phyloP scores from a whole-genome alignment of 768 basidiomycete genomes.

The Rhodosporidiobolus odoratus region DNA sequence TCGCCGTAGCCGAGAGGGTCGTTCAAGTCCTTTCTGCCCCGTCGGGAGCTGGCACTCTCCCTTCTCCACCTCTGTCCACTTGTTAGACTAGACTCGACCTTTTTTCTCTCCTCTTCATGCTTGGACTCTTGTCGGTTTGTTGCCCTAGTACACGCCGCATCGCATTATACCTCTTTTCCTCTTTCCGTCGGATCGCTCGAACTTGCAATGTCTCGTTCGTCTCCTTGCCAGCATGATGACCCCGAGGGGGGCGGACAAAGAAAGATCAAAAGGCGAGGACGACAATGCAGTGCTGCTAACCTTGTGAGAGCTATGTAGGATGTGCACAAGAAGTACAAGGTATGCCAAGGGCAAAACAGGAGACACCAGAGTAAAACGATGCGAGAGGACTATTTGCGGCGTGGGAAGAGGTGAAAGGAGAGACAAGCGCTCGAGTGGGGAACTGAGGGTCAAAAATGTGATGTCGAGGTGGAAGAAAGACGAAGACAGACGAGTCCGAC shows the following conservation, averaged over 20 bases:
- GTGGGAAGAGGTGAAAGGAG: not conserved
- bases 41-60: not conserved
- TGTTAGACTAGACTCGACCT: not conserved
- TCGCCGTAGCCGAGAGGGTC: not conserved
- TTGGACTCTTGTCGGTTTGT: too few species aligned
- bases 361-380: not conserved
- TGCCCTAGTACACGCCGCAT: not conserved
- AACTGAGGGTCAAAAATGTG: not conserved
- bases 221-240: too few species aligned
- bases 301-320: too few species aligned
- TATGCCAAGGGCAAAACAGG: too few species aligned
- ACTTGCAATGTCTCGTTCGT: too few species aligned
- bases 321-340: too few species aligned
- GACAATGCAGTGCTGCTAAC: slow-evolving; percentile 1
- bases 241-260: too few species aligned
- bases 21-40: not conserved
- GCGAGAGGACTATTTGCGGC: not conserved
- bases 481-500: too few species aligned
- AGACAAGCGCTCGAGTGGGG: not conserved
- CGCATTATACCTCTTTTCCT: not conserved
- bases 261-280: not conserved
- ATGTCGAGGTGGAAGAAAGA: not conserved
- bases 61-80: not conserved
- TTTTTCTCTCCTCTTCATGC: too few species aligned
- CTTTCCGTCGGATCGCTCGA: too few species aligned